These are phyloP conservation scores for Colletotrichum sidae DNA, from an alignment of 2,329 filamentous ascomycete species.

Conservation along the genomic window DNA sequence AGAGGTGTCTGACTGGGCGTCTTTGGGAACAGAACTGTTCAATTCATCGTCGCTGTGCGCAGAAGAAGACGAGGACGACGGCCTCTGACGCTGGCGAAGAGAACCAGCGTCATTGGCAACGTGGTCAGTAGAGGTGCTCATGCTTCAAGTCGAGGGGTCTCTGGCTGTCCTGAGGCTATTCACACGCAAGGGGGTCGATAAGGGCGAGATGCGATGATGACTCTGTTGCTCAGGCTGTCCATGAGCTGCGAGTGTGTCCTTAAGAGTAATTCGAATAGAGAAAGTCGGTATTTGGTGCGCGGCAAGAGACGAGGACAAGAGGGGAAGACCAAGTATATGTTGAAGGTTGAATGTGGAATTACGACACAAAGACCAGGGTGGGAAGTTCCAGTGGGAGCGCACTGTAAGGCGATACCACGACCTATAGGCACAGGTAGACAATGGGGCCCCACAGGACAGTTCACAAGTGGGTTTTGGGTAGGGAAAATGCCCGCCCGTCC, in stretches of 20 bases:
- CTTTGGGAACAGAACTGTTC: constrained; percentile 8
- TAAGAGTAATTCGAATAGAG: constrained; percentile 13
- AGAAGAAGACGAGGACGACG: constrained; percentile 12
- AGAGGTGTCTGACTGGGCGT: constrained; percentile 15
- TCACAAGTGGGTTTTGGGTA: constrained; percentile 14
- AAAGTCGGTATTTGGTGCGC: neutral
- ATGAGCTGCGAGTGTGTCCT: constrained; percentile 31
- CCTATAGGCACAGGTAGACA: too few species aligned
- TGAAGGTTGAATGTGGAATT: constrained; percentile 25
- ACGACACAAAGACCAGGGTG: constrained; percentile 30
- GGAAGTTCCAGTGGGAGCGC: constrained; percentile 20
- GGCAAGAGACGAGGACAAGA: neutral
- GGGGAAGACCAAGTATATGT: constrained; percentile 9
- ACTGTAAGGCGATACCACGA: neutral
- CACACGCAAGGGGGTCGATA: constrained; percentile 36
- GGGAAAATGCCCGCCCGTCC: constrained; percentile 27
- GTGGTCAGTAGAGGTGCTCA: constrained; percentile 39
- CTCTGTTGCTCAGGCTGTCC: constrained; percentile 34
- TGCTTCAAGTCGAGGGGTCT: constrained; percentile 23
- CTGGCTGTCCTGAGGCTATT: constrained; percentile 15
- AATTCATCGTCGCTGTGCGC: constrained; percentile 20
- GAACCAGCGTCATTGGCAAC: constrained; percentile 27
- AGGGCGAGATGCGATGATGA: constrained; percentile 29
- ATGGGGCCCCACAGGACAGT: constrained; percentile 4
- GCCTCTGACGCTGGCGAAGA: constrained; percentile 33